Conservation (phyloP, 2,329 filamentous ascomycete genomes). For the Arthrobotrys conoides region DNA sequence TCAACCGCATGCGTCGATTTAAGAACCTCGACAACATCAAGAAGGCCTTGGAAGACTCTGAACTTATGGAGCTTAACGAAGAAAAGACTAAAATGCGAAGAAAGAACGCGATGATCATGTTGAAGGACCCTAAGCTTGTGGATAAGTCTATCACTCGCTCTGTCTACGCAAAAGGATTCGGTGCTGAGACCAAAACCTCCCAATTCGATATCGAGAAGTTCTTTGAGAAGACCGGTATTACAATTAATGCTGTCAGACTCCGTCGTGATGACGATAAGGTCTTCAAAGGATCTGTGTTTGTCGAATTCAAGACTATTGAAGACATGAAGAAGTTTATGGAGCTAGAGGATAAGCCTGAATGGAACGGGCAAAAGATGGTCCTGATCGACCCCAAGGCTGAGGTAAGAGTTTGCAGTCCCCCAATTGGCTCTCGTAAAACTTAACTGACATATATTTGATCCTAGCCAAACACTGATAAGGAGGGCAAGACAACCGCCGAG, state of each 20-base stretch:
- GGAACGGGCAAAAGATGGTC: slow-evolving; percentile 77
- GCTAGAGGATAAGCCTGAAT: slow-evolving; percentile 84
- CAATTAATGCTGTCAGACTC: slow-evolving; percentile 85
- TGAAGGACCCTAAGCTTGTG: slow-evolving; percentile 70
- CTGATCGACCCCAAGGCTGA: slow-evolving; percentile 72
- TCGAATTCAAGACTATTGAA: slow-evolving; percentile 88
- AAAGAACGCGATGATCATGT: slow-evolving; percentile 77
- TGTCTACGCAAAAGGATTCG: slow-evolving; percentile 95
- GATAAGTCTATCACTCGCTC: slow-evolving; percentile 79
- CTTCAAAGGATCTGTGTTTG: slow-evolving; percentile 98
- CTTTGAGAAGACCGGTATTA: slow-evolving; percentile 81
- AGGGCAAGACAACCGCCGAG: slow-evolving; percentile 44
- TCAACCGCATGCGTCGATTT: slow-evolving; percentile 97
- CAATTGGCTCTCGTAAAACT: background rate
- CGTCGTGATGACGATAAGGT: slow-evolving; percentile 79
- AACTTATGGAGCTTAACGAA: slow-evolving; percentile 78
- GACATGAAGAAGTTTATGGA: slow-evolving; percentile 83
- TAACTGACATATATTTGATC: background rate
- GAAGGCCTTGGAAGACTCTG: slow-evolving; percentile 83
- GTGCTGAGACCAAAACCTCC: slow-evolving; percentile 82
- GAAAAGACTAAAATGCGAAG: slow-evolving; percentile 79
- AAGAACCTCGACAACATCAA: slow-evolving; percentile 87
- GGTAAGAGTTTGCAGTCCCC: background rate
- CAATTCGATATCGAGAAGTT: slow-evolving; percentile 96
- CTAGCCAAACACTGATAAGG: slow-evolving; percentile 30